These are phyloP conservation scores for Fusarium sp. DNA, from an alignment of 2,329 filamentous ascomycete genomes.

Conservation along the genomic window DNA sequence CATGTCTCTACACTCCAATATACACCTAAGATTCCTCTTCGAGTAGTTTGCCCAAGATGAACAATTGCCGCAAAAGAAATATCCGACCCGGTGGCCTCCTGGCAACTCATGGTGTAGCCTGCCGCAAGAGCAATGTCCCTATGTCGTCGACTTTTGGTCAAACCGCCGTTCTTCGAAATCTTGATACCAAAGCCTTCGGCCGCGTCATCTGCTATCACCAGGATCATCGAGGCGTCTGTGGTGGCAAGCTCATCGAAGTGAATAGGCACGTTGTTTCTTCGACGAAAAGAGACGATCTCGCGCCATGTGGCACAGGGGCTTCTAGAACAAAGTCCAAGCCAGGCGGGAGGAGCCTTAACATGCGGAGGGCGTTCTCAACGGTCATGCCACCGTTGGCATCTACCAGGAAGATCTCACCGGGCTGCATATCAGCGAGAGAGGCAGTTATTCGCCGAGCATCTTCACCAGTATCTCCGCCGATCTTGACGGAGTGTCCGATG, in stretches of 20 bases:
- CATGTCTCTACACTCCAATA: slow-evolving; percentile 30
- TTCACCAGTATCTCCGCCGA: slow-evolving; percentile 13
- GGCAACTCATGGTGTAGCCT: slow-evolving; percentile 29
- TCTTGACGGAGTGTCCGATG: slow-evolving; percentile 26
- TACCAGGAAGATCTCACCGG: slow-evolving; percentile 30
- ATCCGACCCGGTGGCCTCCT: slow-evolving; percentile 26
- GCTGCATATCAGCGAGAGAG: slow-evolving; percentile 20
- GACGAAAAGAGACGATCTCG: slow-evolving; percentile 21
- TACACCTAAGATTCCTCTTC: slow-evolving; percentile 18
- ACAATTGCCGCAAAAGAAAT: slow-evolving; percentile 31
- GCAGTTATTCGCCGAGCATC: slow-evolving; percentile 25
- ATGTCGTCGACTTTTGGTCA: slow-evolving; percentile 25
- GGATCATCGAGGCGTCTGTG: slow-evolving; percentile 16
- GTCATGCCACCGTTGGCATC: slow-evolving; percentile 29
- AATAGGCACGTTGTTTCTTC: slow-evolving; percentile 20
- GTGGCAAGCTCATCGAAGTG: slow-evolving; percentile 29
- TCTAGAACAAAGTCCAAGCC: slow-evolving; percentile 33
- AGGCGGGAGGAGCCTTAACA: slow-evolving; percentile 26
- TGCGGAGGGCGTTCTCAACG: slow-evolving; percentile 24
- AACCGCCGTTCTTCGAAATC: slow-evolving; percentile 32
- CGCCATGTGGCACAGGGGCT: slow-evolving; percentile 26
- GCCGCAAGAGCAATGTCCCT: slow-evolving; percentile 30
- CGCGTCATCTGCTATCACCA: slow-evolving; percentile 27
- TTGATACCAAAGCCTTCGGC: slow-evolving; percentile 29
- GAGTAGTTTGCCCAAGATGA: slow-evolving; percentile 28